A percentile compares a stretch with the other conserved stretches of the same genome.
These are phyloP conservation scores for Ogataea polymorpha DNA, from an alignment of 805 yeast genomes.

Conservation along the genomic window DNA sequence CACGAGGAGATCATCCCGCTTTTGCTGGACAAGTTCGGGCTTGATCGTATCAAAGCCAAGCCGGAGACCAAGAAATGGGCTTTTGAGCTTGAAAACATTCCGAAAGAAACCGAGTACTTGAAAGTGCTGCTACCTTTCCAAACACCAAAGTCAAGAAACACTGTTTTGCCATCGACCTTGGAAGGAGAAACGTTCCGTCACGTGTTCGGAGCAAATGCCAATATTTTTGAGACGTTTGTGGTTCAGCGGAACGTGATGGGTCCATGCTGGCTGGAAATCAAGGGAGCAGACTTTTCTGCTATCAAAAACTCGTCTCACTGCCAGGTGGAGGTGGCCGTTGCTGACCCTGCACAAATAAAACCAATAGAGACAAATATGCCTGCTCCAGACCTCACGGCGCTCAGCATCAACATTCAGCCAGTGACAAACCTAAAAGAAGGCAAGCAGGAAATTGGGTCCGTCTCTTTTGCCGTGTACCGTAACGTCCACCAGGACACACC, in stretches of 20 bases:
- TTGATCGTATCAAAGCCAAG: conserved; percentile 62
- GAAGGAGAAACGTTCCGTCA: conserved; percentile 74
- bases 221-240: conserved; percentile 82
- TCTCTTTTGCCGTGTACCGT: conserved; percentile 70
- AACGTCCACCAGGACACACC: conserved; percentile 75
- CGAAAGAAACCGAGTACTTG: conserved; percentile 75
- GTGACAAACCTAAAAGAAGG: conserved; percentile 69
- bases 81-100: conserved; percentile 79
- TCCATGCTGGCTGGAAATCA: conserved; percentile 90
- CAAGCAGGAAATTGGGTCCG: conserved; percentile 83
- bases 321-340: conserved; percentile 65
- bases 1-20: conserved; percentile 73
- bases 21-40: conserved; percentile 58
- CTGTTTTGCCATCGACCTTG: conserved; percentile 55
- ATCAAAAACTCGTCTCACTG: conserved; percentile 74
- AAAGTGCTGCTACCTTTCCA: conserved; percentile 74
- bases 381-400: conserved; percentile 69
- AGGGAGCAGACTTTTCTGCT: conserved; percentile 55
- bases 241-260: conserved; percentile 87
- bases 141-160: conserved; percentile 51
- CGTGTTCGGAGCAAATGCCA: conserved; percentile 75
- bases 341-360: conserved; percentile 44
- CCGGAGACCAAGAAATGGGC: conserved; percentile 79
- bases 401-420: conserved; percentile 78
- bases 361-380: conserved; percentile 42